A percentile compares a stretch with the other conserved stretches of the same genome.
These are phyloP conservation scores for Euphrasia confusa DNA, from an alignment of 257 asterid genomes.

Conservation along the genomic window DNA sequence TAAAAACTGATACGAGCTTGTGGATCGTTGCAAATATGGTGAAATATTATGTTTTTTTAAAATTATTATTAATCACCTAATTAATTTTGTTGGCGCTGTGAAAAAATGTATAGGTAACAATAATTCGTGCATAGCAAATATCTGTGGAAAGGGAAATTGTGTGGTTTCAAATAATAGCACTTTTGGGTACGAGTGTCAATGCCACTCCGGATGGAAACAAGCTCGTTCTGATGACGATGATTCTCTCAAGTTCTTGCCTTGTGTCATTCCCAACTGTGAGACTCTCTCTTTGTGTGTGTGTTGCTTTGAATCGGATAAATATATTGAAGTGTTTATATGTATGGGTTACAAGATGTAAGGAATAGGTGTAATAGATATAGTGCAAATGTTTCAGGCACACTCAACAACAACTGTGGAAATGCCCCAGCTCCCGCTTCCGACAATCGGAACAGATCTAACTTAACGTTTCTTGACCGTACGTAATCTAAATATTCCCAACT, in stretches of 20 bases:
- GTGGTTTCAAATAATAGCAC: conserved; percentile 31
- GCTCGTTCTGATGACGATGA: conserved; percentile 37
- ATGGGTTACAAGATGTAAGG: too few relatives aligned
- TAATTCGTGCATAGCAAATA: conserved; percentile 36
- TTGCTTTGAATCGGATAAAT: too few relatives aligned
- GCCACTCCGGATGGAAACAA: conserved; percentile 73
- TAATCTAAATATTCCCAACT: neutral
- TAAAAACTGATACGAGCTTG: neutral
- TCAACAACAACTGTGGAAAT: conserved; percentile 24
- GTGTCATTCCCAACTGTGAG: conserved; percentile 79
- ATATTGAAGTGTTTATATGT: too few relatives aligned
- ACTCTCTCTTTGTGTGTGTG: neutral
- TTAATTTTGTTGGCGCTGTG: neutral
- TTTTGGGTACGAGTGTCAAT: conserved; percentile 56
- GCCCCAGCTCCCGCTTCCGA: conserved; percentile 39
- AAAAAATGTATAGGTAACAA: conserved; percentile 16
- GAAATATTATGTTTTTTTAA: too few relatives aligned
- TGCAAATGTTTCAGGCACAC: conserved; percentile 25
- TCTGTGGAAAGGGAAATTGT: conserved; percentile 75
- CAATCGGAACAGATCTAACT: conserved; percentile 26
- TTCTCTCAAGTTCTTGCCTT: conserved; percentile 50
- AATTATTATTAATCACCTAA: neutral
- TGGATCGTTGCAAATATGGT: neutral
- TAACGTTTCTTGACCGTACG: conserved; percentile 54
- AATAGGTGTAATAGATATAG: too few relatives aligned